Evolutionary conservation across 108 stramenopile species (phyloP).

Genomic region (Cyclotella cryptica): DNA sequence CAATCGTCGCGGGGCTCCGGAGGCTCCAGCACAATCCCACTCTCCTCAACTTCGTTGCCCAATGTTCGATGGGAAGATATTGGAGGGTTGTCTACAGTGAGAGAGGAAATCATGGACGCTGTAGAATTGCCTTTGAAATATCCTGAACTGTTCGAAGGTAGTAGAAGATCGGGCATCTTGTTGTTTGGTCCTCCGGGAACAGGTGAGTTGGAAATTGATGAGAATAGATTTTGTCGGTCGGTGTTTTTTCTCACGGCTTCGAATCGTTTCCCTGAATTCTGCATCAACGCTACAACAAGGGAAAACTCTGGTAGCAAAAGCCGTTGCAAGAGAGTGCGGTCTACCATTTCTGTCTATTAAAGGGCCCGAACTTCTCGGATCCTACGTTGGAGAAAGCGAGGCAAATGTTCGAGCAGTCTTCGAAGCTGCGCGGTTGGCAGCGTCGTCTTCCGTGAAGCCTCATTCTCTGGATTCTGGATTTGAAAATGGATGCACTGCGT

Average conservation of each 20-base stretch:
- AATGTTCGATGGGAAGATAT: constrained; percentile 94
- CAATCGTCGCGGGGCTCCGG: constrained; percentile 22
- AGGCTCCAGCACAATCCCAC: constrained; percentile 42
- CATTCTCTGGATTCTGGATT: constrained; percentile 31
- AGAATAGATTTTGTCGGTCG: background rate
- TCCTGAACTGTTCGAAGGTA: constrained; percentile 90
- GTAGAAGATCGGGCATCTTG: constrained; percentile 89
- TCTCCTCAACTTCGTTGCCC: constrained; percentile 62
- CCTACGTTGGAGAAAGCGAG: constrained; percentile 98
- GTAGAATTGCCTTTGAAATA: constrained; percentile 98
- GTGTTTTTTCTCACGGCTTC: background rate
- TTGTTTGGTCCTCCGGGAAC: constrained; percentile 88
- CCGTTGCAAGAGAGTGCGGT: constrained; percentile 97
- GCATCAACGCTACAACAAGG: background rate
- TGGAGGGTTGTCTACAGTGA: constrained; percentile 93
- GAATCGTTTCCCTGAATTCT: background rate
- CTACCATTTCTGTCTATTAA: constrained; percentile 96
- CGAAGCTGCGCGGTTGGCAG: constrained; percentile 72
- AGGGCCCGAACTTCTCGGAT: constrained; percentile 94
- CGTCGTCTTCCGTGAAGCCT: constrained; percentile 34
- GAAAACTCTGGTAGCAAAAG: constrained; percentile 99
- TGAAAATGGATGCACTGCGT: constrained; percentile 29
- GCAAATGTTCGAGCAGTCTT: constrained; percentile 92
- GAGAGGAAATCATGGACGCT: constrained; percentile 96
- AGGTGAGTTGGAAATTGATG: constrained; percentile 64